Evolutionary conservation across 805 yeast genomes (phyloP).

Genomic region (Nematodospora valgi): DNA sequence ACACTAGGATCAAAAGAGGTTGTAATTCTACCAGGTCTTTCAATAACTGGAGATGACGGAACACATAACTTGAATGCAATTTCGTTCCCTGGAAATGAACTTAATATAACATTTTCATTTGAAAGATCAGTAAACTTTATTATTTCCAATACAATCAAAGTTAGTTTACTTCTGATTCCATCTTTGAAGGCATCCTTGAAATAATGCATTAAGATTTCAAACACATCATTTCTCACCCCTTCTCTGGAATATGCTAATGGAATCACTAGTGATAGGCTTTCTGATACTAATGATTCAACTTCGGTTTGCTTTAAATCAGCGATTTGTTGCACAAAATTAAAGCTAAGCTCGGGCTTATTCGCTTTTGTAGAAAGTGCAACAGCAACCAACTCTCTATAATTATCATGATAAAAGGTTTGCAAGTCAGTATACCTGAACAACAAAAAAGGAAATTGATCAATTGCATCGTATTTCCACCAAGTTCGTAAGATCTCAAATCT

Average conservation of each 20-base stretch:
- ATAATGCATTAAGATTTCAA: constrained; percentile 11
- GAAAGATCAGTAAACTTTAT: constrained; percentile 40
- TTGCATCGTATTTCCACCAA: constrained; percentile 38
- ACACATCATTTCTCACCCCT: constrained; percentile 35
- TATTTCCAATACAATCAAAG: constrained; percentile 33
- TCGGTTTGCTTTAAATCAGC: constrained; percentile 14
- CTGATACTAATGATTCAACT: constrained; percentile 19
- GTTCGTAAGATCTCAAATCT: constrained; percentile 36
- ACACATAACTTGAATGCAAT: constrained; percentile 1
- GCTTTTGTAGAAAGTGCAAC: constrained; percentile 23
- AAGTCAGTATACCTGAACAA: constrained; percentile 34
- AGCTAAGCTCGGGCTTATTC: neutral
- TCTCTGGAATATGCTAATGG: constrained; percentile 41
- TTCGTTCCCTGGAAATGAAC: constrained; percentile 1
- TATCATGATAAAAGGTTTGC: constrained; percentile 28
- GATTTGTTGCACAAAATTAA: constrained; percentile 11
- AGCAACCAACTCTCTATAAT: constrained; percentile 38
- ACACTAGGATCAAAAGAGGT: constrained; percentile 24
- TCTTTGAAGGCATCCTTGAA: constrained; percentile 19
- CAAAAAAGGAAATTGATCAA: constrained; percentile 37
- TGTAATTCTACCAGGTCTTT: constrained; percentile 11
- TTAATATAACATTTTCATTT: constrained; percentile 17
- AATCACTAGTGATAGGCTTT: constrained; percentile 36
- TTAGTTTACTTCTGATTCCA: constrained; percentile 22
- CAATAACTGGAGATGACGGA: constrained; percentile 3